These are phyloP conservation scores for Punctularia strigosozonata DNA, from an alignment of 768 basidiomycete genomes.

Conservation along the genomic window DNA sequence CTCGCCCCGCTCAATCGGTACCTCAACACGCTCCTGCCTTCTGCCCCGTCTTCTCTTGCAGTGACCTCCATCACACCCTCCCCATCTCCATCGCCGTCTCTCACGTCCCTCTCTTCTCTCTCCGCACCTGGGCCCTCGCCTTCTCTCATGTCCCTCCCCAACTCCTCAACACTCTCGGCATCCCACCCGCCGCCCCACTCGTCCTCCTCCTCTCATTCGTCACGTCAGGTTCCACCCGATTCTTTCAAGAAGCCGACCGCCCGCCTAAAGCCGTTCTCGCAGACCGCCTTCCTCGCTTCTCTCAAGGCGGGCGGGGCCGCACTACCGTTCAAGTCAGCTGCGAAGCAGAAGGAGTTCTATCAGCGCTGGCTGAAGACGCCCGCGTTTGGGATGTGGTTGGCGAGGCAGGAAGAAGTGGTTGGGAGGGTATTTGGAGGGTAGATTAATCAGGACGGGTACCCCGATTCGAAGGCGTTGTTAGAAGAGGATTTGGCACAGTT, in stretches of 20 bases:
- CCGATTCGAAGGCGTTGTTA: too few species aligned
- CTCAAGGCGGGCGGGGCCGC: conserved; percentile 59
- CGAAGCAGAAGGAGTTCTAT: conserved; percentile 64
- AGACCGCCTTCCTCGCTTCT: conserved; percentile 56
- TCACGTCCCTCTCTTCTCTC: neutral
- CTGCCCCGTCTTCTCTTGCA: conserved; percentile 21
- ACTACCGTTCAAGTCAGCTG: conserved; percentile 61
- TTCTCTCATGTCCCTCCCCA: too few species aligned
- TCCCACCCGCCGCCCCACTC: too few species aligned
- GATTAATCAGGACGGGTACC: neutral
- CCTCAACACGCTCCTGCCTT: conserved; percentile 77
- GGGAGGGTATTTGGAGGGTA: conserved; percentile 34
- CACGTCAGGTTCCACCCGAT: conserved; percentile 21
- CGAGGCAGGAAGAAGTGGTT: conserved; percentile 63
- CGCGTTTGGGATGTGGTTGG: conserved; percentile 72
- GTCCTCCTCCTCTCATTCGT: too few species aligned
- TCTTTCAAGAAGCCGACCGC: conserved; percentile 6
- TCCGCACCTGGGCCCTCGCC: too few species aligned
- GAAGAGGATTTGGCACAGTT: too few species aligned
- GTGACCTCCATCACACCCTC: too few species aligned
- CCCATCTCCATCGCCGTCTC: conserved; percentile 27
- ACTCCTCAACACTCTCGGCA: too few species aligned
- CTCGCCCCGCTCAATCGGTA: conserved; percentile 88
- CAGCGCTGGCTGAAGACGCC: conserved; percentile 66
- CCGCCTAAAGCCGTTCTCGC: conserved; percentile 61